These are phyloP conservation scores for Ensete ventricosum DNA, from an alignment of 176 grass and related monocot species.

Conservation along the genomic window DNA sequence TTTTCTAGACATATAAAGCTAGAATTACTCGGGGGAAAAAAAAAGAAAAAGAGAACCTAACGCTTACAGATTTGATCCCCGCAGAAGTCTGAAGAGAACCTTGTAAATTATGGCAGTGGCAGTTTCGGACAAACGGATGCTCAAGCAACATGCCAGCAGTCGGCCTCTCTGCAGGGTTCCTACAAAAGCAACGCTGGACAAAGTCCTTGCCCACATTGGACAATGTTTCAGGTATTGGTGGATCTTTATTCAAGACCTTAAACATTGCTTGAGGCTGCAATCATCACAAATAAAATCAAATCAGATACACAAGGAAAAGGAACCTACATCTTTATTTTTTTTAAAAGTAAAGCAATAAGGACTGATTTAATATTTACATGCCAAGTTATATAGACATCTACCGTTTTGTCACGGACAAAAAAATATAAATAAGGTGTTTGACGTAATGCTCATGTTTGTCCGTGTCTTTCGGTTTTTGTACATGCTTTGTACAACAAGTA, in stretches of 20 bases:
- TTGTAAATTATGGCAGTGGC: constrained; percentile 48
- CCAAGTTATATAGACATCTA: background rate
- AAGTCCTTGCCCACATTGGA: constrained; percentile 74
- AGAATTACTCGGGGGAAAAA: background rate
- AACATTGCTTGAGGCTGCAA: constrained; percentile 82
- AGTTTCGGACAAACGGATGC: constrained; percentile 77
- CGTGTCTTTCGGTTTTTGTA: too few species aligned
- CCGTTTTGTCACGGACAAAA: too few species aligned
- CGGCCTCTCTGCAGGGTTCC: constrained; percentile 71
- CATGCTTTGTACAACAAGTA: too few species aligned
- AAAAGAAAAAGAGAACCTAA: background rate
- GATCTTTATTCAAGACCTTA: constrained; percentile 74
- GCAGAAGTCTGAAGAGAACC: constrained; percentile 52
- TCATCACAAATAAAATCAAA: background rate
- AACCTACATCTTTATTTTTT: too few species aligned
- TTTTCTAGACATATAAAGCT: background rate
- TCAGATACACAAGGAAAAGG: background rate
- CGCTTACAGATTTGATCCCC: constrained; percentile 41
- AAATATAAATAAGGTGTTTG: too few species aligned
- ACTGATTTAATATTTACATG: background rate
- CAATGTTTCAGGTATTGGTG: constrained; percentile 55
- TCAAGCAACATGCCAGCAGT: constrained; percentile 57
- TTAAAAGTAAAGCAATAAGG: background rate
- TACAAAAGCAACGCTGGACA: constrained; percentile 68
- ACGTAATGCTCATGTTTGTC: too few species aligned